These are phyloP conservation scores for Phellopilus nigrolimitatus DNA, from an alignment of 1,284 basidiomycete genomes.

Conservation along the genomic window DNA sequence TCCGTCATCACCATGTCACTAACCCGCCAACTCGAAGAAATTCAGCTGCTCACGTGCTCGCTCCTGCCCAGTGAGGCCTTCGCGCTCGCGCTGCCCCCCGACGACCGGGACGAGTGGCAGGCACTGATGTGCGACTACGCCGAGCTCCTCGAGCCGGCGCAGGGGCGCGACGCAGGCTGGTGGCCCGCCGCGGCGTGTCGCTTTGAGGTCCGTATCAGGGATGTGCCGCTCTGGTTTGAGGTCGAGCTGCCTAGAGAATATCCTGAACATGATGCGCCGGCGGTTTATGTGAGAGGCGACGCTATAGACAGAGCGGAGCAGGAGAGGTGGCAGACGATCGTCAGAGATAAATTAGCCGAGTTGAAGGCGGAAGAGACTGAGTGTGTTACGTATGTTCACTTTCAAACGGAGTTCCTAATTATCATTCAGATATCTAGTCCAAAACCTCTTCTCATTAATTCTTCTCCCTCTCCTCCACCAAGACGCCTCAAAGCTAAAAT, in stretches of 20 bases:
- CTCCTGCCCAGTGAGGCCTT: conserved; percentile 33
- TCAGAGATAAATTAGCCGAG: conserved; percentile 39
- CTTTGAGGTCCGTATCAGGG: conserved; percentile 26
- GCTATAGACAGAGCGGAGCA: conserved; percentile 45
- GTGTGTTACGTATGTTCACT: conserved; percentile 31
- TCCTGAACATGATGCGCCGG: conserved; percentile 21
- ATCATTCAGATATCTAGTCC: conserved; percentile 50
- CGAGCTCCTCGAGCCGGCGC: neutral
- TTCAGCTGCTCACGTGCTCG: conserved; percentile 28
- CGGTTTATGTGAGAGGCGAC: conserved; percentile 43
- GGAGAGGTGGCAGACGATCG: conserved; percentile 43
- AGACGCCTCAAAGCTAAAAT: conserved; percentile 23
- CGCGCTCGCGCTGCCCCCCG: conserved; percentile 10
- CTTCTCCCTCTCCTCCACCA: conserved; percentile 55
- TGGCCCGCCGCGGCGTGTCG: conserved; percentile 20
- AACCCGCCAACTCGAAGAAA: conserved; percentile 23
- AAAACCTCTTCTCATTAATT: conserved; percentile 51
- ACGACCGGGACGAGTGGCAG: conserved; percentile 18
- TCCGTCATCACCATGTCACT: neutral
- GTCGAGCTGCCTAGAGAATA: conserved; percentile 19
- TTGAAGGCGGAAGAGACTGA: conserved; percentile 39
- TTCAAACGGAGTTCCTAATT: too few relatives aligned
- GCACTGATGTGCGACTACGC: conserved; percentile 1
- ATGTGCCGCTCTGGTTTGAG: conserved; percentile 24
- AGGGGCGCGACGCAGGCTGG: conserved; percentile 16